These are phyloP conservation scores for Arabis alpina DNA, from an alignment of 345 rosid genomes.

Conservation along the genomic window DNA sequence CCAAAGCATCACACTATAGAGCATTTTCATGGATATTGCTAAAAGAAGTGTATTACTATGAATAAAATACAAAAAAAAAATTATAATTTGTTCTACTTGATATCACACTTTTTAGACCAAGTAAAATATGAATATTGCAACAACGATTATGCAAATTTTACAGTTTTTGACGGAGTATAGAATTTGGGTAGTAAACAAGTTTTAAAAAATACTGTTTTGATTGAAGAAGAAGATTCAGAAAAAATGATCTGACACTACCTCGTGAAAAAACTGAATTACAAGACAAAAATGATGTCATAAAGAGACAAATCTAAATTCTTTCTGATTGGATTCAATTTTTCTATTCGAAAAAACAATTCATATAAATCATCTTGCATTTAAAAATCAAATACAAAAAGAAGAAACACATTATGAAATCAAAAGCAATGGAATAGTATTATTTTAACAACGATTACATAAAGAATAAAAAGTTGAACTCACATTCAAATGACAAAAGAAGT, in stretches of 20 bases:
- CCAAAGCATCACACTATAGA: constrained; percentile 10
- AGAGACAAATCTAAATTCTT: constrained; percentile 31
- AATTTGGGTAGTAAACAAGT: neutral
- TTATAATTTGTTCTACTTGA: neutral
- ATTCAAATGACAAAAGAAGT: constrained; percentile 22
- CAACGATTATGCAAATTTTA: too few relatives aligned
- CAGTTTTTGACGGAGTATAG: too few relatives aligned
- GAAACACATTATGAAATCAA: neutral
- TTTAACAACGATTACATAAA: neutral
- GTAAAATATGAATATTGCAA: neutral
- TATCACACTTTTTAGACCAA: neutral
- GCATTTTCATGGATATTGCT: neutral
- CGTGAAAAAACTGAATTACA: constrained; percentile 68
- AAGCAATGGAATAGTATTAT: neutral
- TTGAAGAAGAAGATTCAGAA: neutral
- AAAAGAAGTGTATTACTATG: constrained; percentile 21
- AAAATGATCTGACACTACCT: constrained; percentile 67
- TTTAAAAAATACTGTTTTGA: neutral
- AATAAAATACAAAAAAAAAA: neutral
- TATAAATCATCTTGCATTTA: neutral
- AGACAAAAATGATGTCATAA: constrained; percentile 66
- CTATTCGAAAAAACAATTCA: constrained; percentile 20
- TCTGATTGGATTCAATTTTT: constrained; percentile 15
- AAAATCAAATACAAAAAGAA: constrained; percentile 41
- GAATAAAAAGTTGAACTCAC: constrained; percentile 22